Evolutionary conservation across 2,329 filamentous ascomycete genomes (phyloP), one percentile per base, ranked within the genome.

Genomic region (Diplodia corticola): DNA sequence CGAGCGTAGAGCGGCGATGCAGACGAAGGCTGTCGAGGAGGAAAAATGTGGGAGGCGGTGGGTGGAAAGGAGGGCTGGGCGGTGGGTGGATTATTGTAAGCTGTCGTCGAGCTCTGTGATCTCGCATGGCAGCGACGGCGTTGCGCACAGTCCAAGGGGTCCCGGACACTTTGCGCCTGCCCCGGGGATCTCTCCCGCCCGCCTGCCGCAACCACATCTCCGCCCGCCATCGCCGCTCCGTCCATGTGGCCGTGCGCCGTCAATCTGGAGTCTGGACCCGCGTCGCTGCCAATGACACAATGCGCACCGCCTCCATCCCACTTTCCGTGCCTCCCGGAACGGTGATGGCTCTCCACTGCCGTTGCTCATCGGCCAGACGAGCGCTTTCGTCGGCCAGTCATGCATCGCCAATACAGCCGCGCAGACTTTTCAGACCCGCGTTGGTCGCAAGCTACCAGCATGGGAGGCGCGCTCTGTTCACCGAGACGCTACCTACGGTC

Each of bases 401-500:
- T 49, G 26, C 17, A 17, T n/a, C 37, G 6, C 20, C 20, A 10
- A 24, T 17, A 2, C 57, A 12, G 5, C 17, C 57, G 24, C 24
- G 57, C 28, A 35, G 10, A 35, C 5, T 24, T n/a, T 37, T 35
- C 44, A 22, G 20, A 4, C 3, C 12, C 17, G 1, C 40, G 7
- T 13, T 35, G 40, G 22, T 12, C 40, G 20, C 12, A 17, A 26
- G 17, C 26, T 7, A 24, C 15, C 44, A 48, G 26, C n/a, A 61
- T 33, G 44, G 10, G 5, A 33, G 44, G 4, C 64, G 64, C 22
- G 28, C 64, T 2, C 15, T 76, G 24, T 70, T 74, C 28, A 70
- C 70, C 15, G 71, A 70, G 20, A 68, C 69, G 20, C 73, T 85
- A 10, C 80, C 81, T 0, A 69, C 79, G 1, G 69, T 85, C 13